Base-by-base conservation (phyloP, 371 early-diverging fungal species). In the Capniomyces stellatus region DNA sequence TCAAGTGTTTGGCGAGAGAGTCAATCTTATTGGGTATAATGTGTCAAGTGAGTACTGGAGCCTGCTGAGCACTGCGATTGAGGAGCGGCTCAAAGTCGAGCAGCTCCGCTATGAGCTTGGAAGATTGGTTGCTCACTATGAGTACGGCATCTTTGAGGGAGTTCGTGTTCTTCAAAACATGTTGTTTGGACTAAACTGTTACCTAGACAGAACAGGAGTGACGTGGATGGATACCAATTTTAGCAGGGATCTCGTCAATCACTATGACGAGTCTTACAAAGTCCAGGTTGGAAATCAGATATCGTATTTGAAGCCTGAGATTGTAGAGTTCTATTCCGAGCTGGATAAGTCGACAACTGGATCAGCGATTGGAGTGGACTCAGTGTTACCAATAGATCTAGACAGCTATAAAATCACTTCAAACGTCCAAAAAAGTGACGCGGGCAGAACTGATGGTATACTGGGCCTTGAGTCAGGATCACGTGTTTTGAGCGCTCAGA, bases 1-100 rank as follows among this genome's bases (percentile, higher is more conserved):
- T 13, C 67, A 67, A 65, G 50, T 66, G 10, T 54, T 66, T 25
- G 67, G 66, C n/a, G 67, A 67, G 22, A 67, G 61, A 57, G 54
- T 66, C 19, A 62, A 62, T 53, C 60, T 66, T 65, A 61, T 66
- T 0, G 67, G 66, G 27, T 66, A 66, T 54, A 66, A 66, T 35
- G 64, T 67, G 23, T 62, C 67, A 18, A 44, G 56, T 42, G 41
- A 35, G 15, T 57, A 64, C 18, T 66, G 67, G 67, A 43, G 58
- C 22, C 29, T 40, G 35, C 29, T 66, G 12, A 54, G 58, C 42
- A 62, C 59, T 31, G 66, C 64, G 52, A 66, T 66, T 51, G 54
- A 51, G 30, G 57, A 64, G 47, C 55, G 60, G 10, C 59, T 67
- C 1, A 65, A 66, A 55, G 61, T 62, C 56, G 66, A 66, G 46